phyloP scores from a whole-genome alignment of 345 rosid genomes.

The Aurinia saxatilis region DNA sequence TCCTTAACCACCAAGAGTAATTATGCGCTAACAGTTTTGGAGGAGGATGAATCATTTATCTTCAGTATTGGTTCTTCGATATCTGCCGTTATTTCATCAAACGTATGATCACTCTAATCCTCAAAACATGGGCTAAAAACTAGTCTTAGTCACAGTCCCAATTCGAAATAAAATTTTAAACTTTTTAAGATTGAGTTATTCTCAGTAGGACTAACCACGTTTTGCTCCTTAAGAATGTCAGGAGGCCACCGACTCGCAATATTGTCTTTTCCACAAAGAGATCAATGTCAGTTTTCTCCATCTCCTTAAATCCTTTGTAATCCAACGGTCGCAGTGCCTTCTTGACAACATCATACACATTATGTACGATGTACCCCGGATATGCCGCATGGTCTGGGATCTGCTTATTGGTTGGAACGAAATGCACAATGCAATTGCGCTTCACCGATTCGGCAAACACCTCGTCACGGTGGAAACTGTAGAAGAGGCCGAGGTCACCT shows the following conservation, averaged over 20 bases:
- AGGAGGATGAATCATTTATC: too few relatives aligned
- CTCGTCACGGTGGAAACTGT: too few relatives aligned
- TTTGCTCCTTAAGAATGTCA: background rate
- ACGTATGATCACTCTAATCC: background rate
- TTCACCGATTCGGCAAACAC: too few relatives aligned
- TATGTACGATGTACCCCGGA: conserved; percentile 76
- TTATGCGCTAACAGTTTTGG: too few relatives aligned
- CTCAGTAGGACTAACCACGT: conserved; percentile 35
- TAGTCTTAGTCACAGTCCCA: too few relatives aligned
- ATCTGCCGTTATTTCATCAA: background rate
- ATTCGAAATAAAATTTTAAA: background rate
- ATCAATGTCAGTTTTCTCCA: conserved; percentile 45
- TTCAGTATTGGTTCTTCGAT: conserved; percentile 5
- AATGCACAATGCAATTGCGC: conserved; percentile 73
- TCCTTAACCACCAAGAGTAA: too few relatives aligned
- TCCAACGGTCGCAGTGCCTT: too few relatives aligned
- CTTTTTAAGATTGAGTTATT: conserved; percentile 29
- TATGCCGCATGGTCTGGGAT: conserved; percentile 50
- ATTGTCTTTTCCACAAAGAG: conserved; percentile 55
- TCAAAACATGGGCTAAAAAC: background rate
- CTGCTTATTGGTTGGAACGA: conserved; percentile 67
- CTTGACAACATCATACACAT: conserved; percentile 44
- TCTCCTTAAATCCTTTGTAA: conserved; percentile 35
- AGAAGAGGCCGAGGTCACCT: too few relatives aligned
- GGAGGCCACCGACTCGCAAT: too few relatives aligned